Base-by-base conservation (phyloP, 768 basidiomycete genomes). In the Galerina sulciceps region DNA sequence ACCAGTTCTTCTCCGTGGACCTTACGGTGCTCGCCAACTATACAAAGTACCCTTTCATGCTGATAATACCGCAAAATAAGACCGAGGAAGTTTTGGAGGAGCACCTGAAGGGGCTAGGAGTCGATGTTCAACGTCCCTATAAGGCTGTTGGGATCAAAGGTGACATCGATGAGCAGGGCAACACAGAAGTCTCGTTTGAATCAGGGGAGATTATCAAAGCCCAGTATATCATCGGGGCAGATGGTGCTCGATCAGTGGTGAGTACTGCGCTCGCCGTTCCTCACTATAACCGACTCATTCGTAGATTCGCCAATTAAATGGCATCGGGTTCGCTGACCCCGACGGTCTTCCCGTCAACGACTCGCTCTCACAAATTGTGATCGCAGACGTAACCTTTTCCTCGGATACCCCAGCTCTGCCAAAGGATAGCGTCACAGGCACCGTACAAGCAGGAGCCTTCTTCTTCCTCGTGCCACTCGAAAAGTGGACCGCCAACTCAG, bases 151-250 rank as follows among this genome's bases (percentile, higher is more conserved):
- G 45, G 43, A 55, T 55, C 15, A 37, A 47, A 26, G 43, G 43
- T 17, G 45, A 45, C 20, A 22, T 26, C 13, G 54, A 55, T 22
- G 44, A 37, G 5, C 37, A 23, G 4, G 45, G 45, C 15, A 38
- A 37, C 36, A 55, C 54, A 13, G 23, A 54, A 42, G 53, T 54
- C 6, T 34, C 15, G 35, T 55, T 55, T 38, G 54, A 55, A 14
- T 55, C 54, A 22, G 54, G 54, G 3, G 54, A 55, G 14, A 44
- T 55, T 26, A 17, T 55, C 45, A 46, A 46, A 6, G 45, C 54
- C n/a, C 43, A 55, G 43, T 55, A 55, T 31, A 44, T 46, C 26
- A 31, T 55, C 10, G 54, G 54, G 15, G 54, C 54, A 15, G 54
- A 55, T 31, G 54, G 54, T 22, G 43, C 54, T 41, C 54, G 54